Percentiles rank a stretch among this genome's conserved stretches.
phyloP scores from a whole-genome alignment of 1,284 basidiomycete species.

The Naganishia cerealis region DNA sequence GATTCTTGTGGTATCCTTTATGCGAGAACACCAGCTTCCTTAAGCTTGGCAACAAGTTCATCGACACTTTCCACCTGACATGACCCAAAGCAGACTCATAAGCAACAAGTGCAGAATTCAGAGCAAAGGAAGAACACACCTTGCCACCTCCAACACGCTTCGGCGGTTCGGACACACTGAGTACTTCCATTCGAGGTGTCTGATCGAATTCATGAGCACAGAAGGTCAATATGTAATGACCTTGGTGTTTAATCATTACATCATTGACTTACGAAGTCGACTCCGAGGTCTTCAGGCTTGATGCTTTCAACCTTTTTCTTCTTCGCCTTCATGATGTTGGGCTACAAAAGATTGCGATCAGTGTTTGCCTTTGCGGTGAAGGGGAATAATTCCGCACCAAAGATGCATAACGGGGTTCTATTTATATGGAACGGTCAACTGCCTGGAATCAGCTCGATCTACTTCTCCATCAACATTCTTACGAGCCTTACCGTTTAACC shows the following conservation, averaged over 20 bases:
- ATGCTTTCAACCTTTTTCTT: constrained; percentile 94
- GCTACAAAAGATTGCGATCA: constrained; percentile 48
- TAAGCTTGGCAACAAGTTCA: constrained; percentile 84
- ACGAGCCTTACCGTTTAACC: constrained; percentile 49
- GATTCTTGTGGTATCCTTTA: not conserved
- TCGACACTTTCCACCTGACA: constrained; percentile 76
- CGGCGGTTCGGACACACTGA: constrained; percentile 89
- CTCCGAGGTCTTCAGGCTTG: constrained; percentile 74
- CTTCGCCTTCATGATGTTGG: constrained; percentile 98
- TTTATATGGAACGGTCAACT: constrained; percentile 17
- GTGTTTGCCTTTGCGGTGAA: not conserved
- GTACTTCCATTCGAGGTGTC: constrained; percentile 74
- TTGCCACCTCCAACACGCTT: constrained; percentile 89
- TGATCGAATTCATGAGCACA: constrained; percentile 14
- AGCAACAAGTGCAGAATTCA: not conserved
- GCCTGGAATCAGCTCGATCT: constrained; percentile 57
- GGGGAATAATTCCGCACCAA: constrained; percentile 54
- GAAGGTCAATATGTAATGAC: not conserved
- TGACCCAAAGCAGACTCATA: constrained; percentile 10
- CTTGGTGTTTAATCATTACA: not conserved
- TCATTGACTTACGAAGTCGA: constrained; percentile 50
- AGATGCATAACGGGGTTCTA: constrained; percentile 90
- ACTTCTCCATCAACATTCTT: constrained; percentile 46
- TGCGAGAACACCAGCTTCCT: constrained; percentile 75
- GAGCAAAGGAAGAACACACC: constrained; percentile 38